Evolutionary conservation across 78 protist genomes (phyloP), one percentile per base, ranked within the genome.

Genomic region (Paulinella micropora): DNA sequence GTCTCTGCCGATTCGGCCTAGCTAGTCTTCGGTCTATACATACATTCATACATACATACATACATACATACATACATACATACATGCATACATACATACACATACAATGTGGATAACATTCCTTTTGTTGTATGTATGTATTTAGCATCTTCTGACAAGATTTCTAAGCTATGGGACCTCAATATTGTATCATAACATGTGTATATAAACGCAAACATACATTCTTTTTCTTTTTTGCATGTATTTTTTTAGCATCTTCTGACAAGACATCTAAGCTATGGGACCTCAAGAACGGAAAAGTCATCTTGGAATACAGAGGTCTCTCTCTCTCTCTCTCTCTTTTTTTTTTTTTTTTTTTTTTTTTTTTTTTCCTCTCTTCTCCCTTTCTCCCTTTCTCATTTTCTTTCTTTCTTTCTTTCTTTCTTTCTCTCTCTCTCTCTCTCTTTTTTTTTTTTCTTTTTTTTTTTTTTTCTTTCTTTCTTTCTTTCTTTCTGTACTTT

Each of bases 261-360:
- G 99, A 97, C 88, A 67, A 73, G 69, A 79, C 94, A 0, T 96
- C 97, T 34, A 36, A 90, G 40, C 93, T 97, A 0, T 97, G 99
- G 99, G 97, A 96, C 83, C 40, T 96, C 6, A 86, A 29, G 40
- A 86, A 15, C 23, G 88, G 88, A 28, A 15, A 15, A 15, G 69
- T 15, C 3, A 31, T 86, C 36, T 31, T 81, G 84, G 84, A 81
- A 15, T 81, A 81, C 84, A 81, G 28, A 32, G n/a, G n/a, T n/a
- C n/a, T n/a, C n/a, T n/a, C n/a, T n/a, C n/a, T n/a, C n/a, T n/a
- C n/a, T n/a, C n/a, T n/a, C n/a, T n/a, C n/a, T n/a, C n/a, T n/a
- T n/a, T n/a, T n/a, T n/a, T n/a, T n/a, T n/a, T n/a, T n/a, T n/a
- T n/a, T n/a, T n/a, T n/a, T n/a, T n/a, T n/a, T n/a, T n/a, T n/a